Base-by-base conservation (phyloP, 2,329 filamentous ascomycete species). In the Cladosporium cucumerinum region DNA sequence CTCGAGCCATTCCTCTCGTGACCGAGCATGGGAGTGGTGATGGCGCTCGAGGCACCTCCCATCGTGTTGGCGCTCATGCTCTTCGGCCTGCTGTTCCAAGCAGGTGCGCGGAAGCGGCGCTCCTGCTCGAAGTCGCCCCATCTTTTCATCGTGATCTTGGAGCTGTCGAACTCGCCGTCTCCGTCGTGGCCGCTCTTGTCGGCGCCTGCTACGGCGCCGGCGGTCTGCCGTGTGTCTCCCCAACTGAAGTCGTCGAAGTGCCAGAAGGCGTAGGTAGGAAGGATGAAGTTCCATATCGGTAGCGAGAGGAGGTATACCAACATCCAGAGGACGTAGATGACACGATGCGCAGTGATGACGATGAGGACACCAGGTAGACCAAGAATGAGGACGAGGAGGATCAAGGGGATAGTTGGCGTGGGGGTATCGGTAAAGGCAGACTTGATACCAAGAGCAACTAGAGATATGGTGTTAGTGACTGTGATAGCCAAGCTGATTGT, bases 231-330 rank as follows among this genome's bases (percentile, higher is more conserved):
- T 63, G 95, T 99, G 69, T 99, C 96, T 74, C 95, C 95, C 95
- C 95, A 99, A 65, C 91, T 96, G 83, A 99, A 99, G 82, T 99
- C 95, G 77, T 99, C 95, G 77, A 99, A 99, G 81, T 99, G 98
- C 95, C 95, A 99, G 83, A 94, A 99, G 3, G 95, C 90, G 76
- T 99, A 99, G 8, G 87, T 87, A 0, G 95, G 95, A 10, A 99
- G 87, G 43, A 99, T 84, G 77, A 99, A 97, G 79, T 99, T 99
- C 95, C 95, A 99, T 65, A 99, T 86, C 0, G 96, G 96, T 1
- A 99, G 87, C 0, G 95, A 97, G 54, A 93, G 62, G 21, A 99
- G 86, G 78, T 99, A 99, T 78, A 98, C 95, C 51, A 95, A 76
- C 95, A 99, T 98, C 95, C 95, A 99, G 51, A 90, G 79, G 49